Evolutionary conservation across 2,329 filamentous ascomycete species (phyloP), one percentile per base, ranked within the genome.

Genomic region (Thielaviopsis populi): DNA sequence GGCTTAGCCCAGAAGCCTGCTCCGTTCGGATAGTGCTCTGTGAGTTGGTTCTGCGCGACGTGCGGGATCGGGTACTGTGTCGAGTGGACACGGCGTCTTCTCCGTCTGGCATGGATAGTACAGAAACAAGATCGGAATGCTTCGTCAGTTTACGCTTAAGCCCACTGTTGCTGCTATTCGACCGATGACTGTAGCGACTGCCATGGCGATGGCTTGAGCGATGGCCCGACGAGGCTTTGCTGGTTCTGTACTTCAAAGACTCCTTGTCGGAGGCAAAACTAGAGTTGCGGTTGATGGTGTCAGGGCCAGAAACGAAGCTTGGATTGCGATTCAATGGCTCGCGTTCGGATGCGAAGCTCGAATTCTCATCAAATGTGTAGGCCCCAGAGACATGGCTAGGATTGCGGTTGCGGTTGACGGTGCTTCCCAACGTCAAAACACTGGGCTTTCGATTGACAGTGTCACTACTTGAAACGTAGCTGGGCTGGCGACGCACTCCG

Each of bases 111-210:
- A 89, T 75, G 0, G 91, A 97, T 8, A 99, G 78, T 2, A 96
- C 90, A 0, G 94, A 97, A 46, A 99, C 89, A 27, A 99, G 79
- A 73, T 99, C 94, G 17, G 91, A 91, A 74, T 97, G 91, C 66
- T 89, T 95, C 3, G 91, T 96, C 46, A 96, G 80, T 66, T 88
- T 84, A 67, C 89, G 83, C 72, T 87, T 89, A 41, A 89, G 76
- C 53, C 78, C 79, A 50, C 37, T 56, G 19, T 59, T 46, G 19
- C 61, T 46, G 33, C 58, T 56, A 24, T 63, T 63, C 40, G 64
- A 61, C 46, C 59, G 56, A 19, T 59, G 61, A 27, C 64, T 66
- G 33, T 63, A 63, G 27, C 50, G 61, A 30, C 64, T 66, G 19
- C 59, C 48, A 19, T 59, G 24, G 19, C 50, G 61, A 30, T 56